phyloP scores from a whole-genome alignment of 805 yeast species.

The Pichia occidentalis region DNA sequence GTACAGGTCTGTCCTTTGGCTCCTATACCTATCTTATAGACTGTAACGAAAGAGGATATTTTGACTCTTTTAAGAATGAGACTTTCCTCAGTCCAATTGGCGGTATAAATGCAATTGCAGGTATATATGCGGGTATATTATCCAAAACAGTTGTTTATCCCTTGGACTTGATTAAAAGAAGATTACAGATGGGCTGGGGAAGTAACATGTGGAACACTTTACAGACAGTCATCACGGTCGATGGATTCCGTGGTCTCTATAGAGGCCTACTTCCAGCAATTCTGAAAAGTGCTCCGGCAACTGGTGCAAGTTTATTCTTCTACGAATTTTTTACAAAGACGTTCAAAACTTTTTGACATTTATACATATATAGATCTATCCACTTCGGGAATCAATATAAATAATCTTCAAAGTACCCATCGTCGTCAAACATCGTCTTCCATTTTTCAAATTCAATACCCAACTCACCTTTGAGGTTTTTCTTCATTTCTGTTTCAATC shows the following conservation, averaged over 20 bases:
- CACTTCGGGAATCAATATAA: slow-evolving; percentile 1
- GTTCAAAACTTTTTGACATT: slow-evolving; percentile 12
- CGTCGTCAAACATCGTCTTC: slow-evolving; percentile 33
- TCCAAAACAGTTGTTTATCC: slow-evolving; percentile 80
- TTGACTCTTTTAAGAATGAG: not conserved
- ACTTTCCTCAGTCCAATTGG: slow-evolving; percentile 25
- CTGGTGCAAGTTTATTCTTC: slow-evolving; percentile 33
- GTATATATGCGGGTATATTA: slow-evolving; percentile 68
- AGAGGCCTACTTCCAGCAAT: slow-evolving; percentile 68
- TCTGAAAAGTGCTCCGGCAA: slow-evolving; percentile 73
- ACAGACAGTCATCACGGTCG: slow-evolving; percentile 38
- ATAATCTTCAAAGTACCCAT: slow-evolving; percentile 19
- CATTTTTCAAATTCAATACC: slow-evolving; percentile 69
- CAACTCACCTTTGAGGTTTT: slow-evolving; percentile 64
- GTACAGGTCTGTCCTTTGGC: slow-evolving; percentile 72
- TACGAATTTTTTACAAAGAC: slow-evolving; percentile 28
- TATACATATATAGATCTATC: not conserved
- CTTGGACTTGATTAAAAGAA: slow-evolving; percentile 71
- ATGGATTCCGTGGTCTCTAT: slow-evolving; percentile 66
- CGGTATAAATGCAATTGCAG: slow-evolving; percentile 48
- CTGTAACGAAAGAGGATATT: slow-evolving; percentile 3
- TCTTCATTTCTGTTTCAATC: slow-evolving; percentile 54
- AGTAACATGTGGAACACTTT: slow-evolving; percentile 24
- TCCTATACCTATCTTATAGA: slow-evolving; percentile 41
- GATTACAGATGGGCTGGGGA: slow-evolving; percentile 53